Base-by-base conservation (phyloP, 1,139 yeast species). In the Sporopachydermia cereana region DNA sequence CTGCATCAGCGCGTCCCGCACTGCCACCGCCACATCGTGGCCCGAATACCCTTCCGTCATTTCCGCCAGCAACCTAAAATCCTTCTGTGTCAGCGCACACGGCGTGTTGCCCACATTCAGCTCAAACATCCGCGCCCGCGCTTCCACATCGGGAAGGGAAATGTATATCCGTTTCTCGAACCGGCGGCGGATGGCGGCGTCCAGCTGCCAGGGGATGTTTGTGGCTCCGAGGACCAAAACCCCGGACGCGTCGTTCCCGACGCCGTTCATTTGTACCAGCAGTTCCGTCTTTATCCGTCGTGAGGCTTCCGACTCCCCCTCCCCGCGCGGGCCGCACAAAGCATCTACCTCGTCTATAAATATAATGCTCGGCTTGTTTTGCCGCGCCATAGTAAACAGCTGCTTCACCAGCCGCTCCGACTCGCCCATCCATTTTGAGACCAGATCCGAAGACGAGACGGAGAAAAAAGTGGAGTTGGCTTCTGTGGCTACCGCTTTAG, bases 361-460 rank as follows among this genome's bases (percentile, higher is more conserved):
- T 46, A 91, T 91, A 55, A 91, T 93, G 0, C 95, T 79, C 0
- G 98, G 98, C 57, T 86, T 88, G 57, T 81, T 84, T 61, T 91
- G 98, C 53, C 97, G 72, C 2, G 99, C 99, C 95, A 91, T 85
- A 41, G 84, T 76, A 63, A 91, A 91, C 52, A 91, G 69, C 59
- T 91, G 97, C 60, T 89, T 89, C 27, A 91, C 98, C 49, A 91
- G 75, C 65, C 96, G 77, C 64, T 91, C 97, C 24, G 91, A 79
- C 61, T 91, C 98, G 54, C 99, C 99, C 97, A 91, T 89, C 97
- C 97, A 91, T 62, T 91, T 93, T 52, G 95, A 82, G 3, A 93
- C 96, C 57, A 91, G 72, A 61, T 91, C 97, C 9, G 95, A 84
- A 0, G 96, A 86, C 17, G 95, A 84, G 2, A 91, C 95, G 3